A percentile compares a stretch with the other conserved stretches of the same genome.
Evolutionary conservation across 768 basidiomycete species (phyloP).

Genomic region (Scleroderma bovista): DNA sequence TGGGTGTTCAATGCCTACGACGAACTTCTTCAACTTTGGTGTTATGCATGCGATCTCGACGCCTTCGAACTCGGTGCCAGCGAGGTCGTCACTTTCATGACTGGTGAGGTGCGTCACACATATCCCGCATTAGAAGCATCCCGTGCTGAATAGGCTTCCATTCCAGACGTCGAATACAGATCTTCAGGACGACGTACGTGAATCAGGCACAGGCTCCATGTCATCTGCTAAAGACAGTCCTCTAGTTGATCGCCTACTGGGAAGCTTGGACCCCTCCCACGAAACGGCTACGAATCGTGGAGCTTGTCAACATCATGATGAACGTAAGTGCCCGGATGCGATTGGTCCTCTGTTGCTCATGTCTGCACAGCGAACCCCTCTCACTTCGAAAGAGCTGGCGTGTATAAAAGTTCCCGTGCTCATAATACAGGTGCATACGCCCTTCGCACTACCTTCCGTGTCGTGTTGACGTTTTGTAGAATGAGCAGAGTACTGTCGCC

Average conservation of each 20-base stretch:
- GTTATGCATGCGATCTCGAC: constrained; percentile 61
- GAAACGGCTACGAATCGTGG: constrained; percentile 45
- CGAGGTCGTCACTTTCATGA: constrained; percentile 51
- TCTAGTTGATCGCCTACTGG: constrained; percentile 64
- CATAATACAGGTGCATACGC: constrained; percentile 56
- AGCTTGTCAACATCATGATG: constrained; percentile 50
- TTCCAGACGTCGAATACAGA: constrained; percentile 36
- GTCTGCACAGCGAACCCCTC: constrained; percentile 45
- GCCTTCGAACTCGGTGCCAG: constrained; percentile 60
- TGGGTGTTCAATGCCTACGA: constrained; percentile 58
- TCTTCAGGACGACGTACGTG: constrained; percentile 58
- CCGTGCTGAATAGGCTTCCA: constrained; percentile 1
- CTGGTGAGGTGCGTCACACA: constrained; percentile 44
- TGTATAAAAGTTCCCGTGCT: constrained; percentile 58
- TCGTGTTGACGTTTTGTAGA: constrained; percentile 33
- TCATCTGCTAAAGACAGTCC: constrained; percentile 6
- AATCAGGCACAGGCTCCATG: neutral
- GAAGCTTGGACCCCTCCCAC: constrained; percentile 49
- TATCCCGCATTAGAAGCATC: neutral
- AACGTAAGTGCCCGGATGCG: constrained; percentile 41
- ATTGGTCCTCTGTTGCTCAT: neutral
- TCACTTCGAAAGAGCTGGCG: constrained; percentile 44
- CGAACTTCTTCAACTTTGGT: constrained; percentile 58
- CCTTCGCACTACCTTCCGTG: neutral
- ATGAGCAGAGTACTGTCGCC: constrained; percentile 50